Evolutionary conservation across 495 filamentous ascomycete species (phyloP), one percentile per base, ranked within the genome.

Genomic region (Xylaria curta): DNA sequence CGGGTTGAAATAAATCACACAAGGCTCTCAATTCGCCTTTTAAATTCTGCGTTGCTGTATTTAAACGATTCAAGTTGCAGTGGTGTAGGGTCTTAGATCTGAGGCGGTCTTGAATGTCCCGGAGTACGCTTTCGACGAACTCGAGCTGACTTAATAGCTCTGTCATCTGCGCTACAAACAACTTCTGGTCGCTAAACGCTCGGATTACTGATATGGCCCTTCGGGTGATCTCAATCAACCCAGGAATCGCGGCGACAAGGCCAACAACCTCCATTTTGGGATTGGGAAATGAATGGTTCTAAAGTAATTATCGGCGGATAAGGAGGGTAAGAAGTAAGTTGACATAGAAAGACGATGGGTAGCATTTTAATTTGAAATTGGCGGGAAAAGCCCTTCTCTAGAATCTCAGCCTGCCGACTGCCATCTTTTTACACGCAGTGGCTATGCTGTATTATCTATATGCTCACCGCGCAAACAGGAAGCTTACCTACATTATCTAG

Each of bases 171-270:
- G 64, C 54, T 21, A 63, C 38, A 62, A 70, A 70, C 24, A 28
- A 36, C 7, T 63, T 70, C 31, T 62, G 68, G 38, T 70, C 61
- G 68, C 40, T 51, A 13, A 70, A 61, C 26, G 42, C 46, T 24
- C 49, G 56, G 4, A 70, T 51, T 7, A 61, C 36, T 15, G 42
- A 51, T 28, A 62, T 70, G 28, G 36, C 54, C 17, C 28, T 28
- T 15, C 15, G 59, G 21, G 47, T 38, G 58, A 63, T 62, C 42
- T 62, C 58, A 70, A 63, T 70, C 58, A 70, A 31, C 26, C 68
- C 68, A 21, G 68, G 58, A 64, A 70, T 64, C 13, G 68, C 68
- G 36, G 68, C 68, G 42, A 70, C 59, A 21, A 70, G 44, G n/a
- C 68, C 68, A 28, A 70, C 40, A 8, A 64, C 68, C 51, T 70